Base-by-base conservation (phyloP, 148 eudicot species). In the Fagopyrum homotropicum region DNA sequence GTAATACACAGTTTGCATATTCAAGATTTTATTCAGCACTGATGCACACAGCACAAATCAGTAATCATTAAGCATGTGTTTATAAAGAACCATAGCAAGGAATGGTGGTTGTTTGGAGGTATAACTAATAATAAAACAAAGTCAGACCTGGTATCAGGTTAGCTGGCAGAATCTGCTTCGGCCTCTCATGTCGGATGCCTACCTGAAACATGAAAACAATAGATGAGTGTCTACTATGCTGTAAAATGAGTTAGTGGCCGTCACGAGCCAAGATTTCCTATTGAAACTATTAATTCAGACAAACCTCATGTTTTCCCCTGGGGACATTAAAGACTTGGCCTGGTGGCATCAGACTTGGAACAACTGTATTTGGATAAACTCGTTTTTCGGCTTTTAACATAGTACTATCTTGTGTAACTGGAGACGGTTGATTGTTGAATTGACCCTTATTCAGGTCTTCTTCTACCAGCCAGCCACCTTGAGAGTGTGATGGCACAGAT, bases 271-370 rank as follows among this genome's bases (percentile, higher is more conserved):
- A 0, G 45, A 7, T 66, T 66, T 40, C 47, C 47, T 40, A 35
- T 35, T 17, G 15, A 12, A 66, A 12, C 0, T 5, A 40, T 66
- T 66, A 5, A 43, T 3, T 14, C 9, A 43, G 46, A 75, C 76
- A 73, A 75, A 93, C 98, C 98, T 88, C 97, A 76, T 87, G 86
- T 80, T 81, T 88, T 52, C 75, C 79, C 79, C 78, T 83, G 45
- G 88, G 69, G 49, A 48, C 77, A 63, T 84, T 81, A 48, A 87
- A 61, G 30, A 51, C 68, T 72, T 82, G 76, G 77, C 80, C 88
- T 74, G 80, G 55, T 73, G 79, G 72, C 73, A 78, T 61, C 55
- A 79, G 74, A 74, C 84, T 74, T 69, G 82, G 86, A 81, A 70
- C 73, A 75, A 50, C 60, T 35, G 79, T 69, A 80, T 75, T 77